These are phyloP conservation scores for Leccinum barrowsii DNA, from an alignment of 768 basidiomycete species.

Conservation along the genomic window DNA sequence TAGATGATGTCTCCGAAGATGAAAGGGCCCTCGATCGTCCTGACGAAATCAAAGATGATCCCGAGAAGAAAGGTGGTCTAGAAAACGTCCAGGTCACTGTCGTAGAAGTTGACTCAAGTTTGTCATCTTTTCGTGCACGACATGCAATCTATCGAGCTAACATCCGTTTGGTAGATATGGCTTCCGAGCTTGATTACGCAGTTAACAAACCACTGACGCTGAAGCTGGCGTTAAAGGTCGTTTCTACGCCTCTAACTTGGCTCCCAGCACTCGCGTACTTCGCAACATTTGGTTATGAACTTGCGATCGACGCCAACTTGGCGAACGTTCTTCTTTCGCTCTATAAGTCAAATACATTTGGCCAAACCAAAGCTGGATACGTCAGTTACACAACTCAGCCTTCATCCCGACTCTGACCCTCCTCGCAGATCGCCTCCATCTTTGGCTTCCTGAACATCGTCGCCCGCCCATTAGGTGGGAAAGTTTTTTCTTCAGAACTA, in stretches of 20 bases:
- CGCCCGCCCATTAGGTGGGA: conserved; percentile 40
- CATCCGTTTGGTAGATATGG: conserved; percentile 11
- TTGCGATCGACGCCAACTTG: conserved; percentile 53
- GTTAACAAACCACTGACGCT: conserved; percentile 43
- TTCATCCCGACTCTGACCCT: conserved; percentile 3
- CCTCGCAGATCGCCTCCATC: conserved; percentile 25
- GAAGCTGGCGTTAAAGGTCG: conserved; percentile 30
- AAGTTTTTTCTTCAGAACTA: not conserved
- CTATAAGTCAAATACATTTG: conserved; percentile 37
- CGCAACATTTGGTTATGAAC: conserved; percentile 56
- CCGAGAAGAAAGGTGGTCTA: conserved; percentile 28
- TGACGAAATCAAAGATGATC: conserved; percentile 20
- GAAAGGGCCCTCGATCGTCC: conserved; percentile 14
- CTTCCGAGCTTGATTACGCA: conserved; percentile 40
- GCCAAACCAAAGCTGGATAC: conserved; percentile 53
- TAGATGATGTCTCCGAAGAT: conserved; percentile 2
- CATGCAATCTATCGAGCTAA: not conserved
- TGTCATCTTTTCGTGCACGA: not conserved
- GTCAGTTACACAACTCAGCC: conserved; percentile 31
- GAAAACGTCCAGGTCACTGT: conserved; percentile 16
- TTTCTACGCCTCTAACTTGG: conserved; percentile 48
- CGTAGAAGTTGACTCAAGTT: not conserved
- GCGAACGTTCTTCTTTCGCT: conserved; percentile 42
- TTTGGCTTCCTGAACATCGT: conserved; percentile 50
- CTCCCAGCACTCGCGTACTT: conserved; percentile 51